These are phyloP conservation scores for Solanum peruvianum DNA, from an alignment of 257 asterid species.

Conservation along the genomic window DNA sequence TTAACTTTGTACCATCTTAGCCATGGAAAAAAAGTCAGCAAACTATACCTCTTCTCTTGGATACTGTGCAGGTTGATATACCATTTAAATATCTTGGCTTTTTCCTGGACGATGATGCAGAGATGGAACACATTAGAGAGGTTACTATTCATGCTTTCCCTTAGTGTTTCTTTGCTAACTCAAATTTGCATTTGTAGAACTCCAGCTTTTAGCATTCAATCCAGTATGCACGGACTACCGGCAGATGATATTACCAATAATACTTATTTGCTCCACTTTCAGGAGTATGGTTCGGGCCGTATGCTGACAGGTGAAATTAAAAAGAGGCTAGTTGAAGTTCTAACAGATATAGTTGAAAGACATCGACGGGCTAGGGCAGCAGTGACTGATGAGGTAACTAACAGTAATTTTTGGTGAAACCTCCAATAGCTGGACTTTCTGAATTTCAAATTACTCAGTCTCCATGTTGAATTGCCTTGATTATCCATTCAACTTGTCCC, in stretches of 20 bases:
- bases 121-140: constrained; percentile 52
- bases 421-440: background rate
- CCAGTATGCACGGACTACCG: background rate
- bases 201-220: background rate
- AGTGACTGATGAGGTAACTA: constrained; percentile 81
- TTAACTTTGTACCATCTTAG: background rate
- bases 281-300: constrained; percentile 89
- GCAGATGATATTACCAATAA: background rate
- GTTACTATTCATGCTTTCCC: constrained; percentile 20
- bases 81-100: constrained; percentile 83
- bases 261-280: constrained; percentile 3
- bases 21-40: background rate
- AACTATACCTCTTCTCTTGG: background rate
- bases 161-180: background rate
- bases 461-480: background rate
- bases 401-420: background rate
- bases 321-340: constrained; percentile 55
- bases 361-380: constrained; percentile 74
- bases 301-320: constrained; percentile 95
- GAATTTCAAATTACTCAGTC: background rate
- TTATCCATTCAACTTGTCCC: background rate
- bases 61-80: constrained; percentile 60
- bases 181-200: background rate
- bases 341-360: constrained; percentile 73
- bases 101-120: constrained; percentile 85